Evolutionary conservation across 2,329 filamentous ascomycete genomes (phyloP).

Genomic region (Ceratocystiopsis brevicomis): DNA sequence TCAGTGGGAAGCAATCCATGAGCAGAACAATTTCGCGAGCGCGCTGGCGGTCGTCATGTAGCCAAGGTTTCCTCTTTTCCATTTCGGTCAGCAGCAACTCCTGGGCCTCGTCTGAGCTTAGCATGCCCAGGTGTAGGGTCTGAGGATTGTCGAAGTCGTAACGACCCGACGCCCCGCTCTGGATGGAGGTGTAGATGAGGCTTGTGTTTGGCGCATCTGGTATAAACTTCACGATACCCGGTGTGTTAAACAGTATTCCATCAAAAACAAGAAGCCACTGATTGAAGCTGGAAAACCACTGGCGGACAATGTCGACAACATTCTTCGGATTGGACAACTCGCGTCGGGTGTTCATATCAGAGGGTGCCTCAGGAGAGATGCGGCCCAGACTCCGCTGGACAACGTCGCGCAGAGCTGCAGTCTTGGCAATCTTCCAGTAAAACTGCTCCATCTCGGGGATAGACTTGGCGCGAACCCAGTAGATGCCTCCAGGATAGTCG

Average conservation of each 20-base stretch:
- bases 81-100: slow-evolving; percentile 43
- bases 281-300: slow-evolving; percentile 41
- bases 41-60: slow-evolving; percentile 32
- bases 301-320: slow-evolving; percentile 37
- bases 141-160: slow-evolving; percentile 40
- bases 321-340: slow-evolving; percentile 19
- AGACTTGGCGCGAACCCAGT: slow-evolving; percentile 49
- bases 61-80: slow-evolving; percentile 35
- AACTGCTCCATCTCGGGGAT: slow-evolving; percentile 37
- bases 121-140: slow-evolving; percentile 33
- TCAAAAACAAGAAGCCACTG: slow-evolving; percentile 52
- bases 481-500: slow-evolving; percentile 46
- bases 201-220: slow-evolving; percentile 43
- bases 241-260: slow-evolving; percentile 41
- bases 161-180: slow-evolving; percentile 34
- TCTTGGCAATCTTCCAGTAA: slow-evolving; percentile 44
- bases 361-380: background rate
- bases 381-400: slow-evolving; percentile 19
- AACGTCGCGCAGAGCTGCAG: slow-evolving; percentile 20
- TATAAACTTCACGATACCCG: slow-evolving; percentile 40
- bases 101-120: slow-evolving; percentile 38
- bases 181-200: slow-evolving; percentile 50
- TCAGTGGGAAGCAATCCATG: slow-evolving; percentile 46
- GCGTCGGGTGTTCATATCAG: slow-evolving; percentile 6
- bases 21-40: slow-evolving; percentile 43